phyloP scores from a whole-genome alignment of 2,329 filamentous ascomycete species.

The Pestalotiopsis sp. region DNA sequence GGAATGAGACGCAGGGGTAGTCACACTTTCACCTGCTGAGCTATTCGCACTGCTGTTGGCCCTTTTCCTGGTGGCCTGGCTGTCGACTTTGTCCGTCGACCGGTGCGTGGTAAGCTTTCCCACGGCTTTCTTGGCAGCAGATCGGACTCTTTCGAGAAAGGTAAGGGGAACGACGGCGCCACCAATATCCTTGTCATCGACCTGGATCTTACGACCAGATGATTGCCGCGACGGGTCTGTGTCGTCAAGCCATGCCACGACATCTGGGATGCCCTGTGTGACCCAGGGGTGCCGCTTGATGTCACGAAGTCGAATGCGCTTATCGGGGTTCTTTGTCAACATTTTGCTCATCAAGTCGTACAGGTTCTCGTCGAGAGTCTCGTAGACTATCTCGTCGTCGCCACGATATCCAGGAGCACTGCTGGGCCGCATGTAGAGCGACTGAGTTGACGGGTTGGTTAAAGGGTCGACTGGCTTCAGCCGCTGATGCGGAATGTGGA shows the following conservation, averaged over 20 bases:
- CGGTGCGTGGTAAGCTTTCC: conserved; percentile 64
- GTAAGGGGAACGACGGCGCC: conserved; percentile 87
- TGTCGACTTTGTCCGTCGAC: conserved; percentile 54
- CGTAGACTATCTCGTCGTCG: conserved; percentile 79
- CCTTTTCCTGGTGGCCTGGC: conserved; percentile 48
- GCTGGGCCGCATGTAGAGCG: conserved; percentile 57
- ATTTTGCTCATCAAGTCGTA: conserved; percentile 77
- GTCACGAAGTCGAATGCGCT: conserved; percentile 85
- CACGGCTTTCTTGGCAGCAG: conserved; percentile 69
- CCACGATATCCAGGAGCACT: conserved; percentile 67
- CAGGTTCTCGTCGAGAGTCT: conserved; percentile 79
- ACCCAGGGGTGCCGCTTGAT: conserved; percentile 97
- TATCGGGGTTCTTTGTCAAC: conserved; percentile 83
- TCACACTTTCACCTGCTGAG: conserved; percentile 57
- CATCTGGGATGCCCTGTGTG: conserved; percentile 72
- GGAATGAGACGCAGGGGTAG: conserved; percentile 48
- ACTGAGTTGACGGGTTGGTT: conserved; percentile 54
- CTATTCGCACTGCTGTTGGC: conserved; percentile 65
- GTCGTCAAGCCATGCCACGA: conserved; percentile 84
- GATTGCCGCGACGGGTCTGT: conserved; percentile 81
- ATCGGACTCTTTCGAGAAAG: conserved; percentile 81
- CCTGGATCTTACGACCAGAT: conserved; percentile 83
- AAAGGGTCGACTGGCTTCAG: conserved; percentile 72
- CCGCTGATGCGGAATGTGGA: conserved; percentile 80
- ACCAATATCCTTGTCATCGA: conserved; percentile 87